Evolutionary conservation across 257 asterid species (phyloP).

Genomic region (Ligustrum vulgare): DNA sequence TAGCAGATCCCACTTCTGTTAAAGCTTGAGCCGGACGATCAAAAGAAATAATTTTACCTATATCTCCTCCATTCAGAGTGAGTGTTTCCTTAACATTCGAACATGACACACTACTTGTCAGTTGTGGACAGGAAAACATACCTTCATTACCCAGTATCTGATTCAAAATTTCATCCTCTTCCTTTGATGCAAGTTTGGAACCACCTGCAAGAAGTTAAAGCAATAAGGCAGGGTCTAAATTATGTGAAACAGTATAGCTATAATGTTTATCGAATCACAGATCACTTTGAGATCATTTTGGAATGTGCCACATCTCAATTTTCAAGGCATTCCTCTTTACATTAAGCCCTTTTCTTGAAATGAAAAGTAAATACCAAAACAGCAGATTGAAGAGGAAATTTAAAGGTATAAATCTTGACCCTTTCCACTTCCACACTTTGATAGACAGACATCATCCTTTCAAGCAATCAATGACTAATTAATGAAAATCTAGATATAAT

Average conservation of each 20-base stretch:
- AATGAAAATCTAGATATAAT: neutral
- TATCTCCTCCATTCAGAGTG: slow-evolving; percentile 35
- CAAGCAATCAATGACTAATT: neutral
- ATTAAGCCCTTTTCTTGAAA: neutral
- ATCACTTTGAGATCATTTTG: neutral
- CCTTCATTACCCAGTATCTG: slow-evolving; percentile 52
- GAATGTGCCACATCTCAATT: neutral
- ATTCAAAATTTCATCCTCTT: slow-evolving; percentile 62
- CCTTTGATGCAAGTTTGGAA: slow-evolving; percentile 54
- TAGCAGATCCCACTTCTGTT: slow-evolving; percentile 44
- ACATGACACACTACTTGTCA: slow-evolving; percentile 40
- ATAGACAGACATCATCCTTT: neutral
- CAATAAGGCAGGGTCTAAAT: slow-evolving; percentile 13
- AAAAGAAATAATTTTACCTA: slow-evolving; percentile 33
- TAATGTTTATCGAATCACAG: neutral
- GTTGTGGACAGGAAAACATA: slow-evolving; percentile 32
- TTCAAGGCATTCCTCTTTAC: neutral
- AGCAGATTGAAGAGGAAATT: neutral
- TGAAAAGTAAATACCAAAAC: neutral
- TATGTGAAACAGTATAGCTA: neutral
- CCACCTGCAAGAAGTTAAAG: slow-evolving; percentile 48
- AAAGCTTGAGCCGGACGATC: slow-evolving; percentile 34
- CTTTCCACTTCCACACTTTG: neutral
- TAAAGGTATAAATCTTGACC: neutral
- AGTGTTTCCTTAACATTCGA: slow-evolving; percentile 45